These are phyloP conservation scores for Odonthalia washingtoniensis DNA, from an alignment of 31 red algal genomes.

Conservation along the genomic window DNA sequence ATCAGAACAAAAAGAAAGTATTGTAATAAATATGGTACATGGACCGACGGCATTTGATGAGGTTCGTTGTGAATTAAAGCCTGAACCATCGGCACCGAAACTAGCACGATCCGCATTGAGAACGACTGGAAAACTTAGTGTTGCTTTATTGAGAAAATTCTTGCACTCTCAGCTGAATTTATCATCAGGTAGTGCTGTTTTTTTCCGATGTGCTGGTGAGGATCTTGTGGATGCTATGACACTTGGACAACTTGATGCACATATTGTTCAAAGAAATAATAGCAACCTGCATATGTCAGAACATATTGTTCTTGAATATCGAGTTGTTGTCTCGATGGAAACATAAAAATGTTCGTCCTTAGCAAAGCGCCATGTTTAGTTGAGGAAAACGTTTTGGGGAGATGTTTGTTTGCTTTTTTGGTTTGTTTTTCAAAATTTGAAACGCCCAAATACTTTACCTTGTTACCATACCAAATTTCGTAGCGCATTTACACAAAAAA, in stretches of 20 bases:
- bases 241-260: constrained; percentile 42
- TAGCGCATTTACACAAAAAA: too few species aligned
- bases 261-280: constrained; percentile 13
- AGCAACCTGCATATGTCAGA: constrained; percentile 43
- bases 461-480: too few species aligned
- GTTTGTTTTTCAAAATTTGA: too few species aligned
- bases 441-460: too few species aligned
- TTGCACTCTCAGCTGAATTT: constrained; percentile 46
- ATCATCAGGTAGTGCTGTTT: background rate
- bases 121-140: constrained; percentile 43
- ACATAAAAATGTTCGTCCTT: too few species aligned
- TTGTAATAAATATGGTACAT: constrained; percentile 6
- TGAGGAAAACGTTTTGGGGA: too few species aligned
- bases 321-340: too few species aligned
- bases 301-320: constrained; percentile 58
- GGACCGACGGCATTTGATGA: constrained; percentile 65
- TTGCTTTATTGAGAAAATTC: constrained; percentile 25
- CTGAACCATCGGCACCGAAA: constrained; percentile 31
- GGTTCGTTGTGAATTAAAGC: constrained; percentile 52
- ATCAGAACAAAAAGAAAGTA: too few species aligned
- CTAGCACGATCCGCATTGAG: constrained; percentile 43
- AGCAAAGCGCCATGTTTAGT: too few species aligned
- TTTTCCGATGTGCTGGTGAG: constrained; percentile 42
- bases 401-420: too few species aligned
- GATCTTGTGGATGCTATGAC: constrained; percentile 50